Evolutionary conservation across 2,329 filamentous ascomycete species (phyloP).

Genomic region (Scedosporium boydii): DNA sequence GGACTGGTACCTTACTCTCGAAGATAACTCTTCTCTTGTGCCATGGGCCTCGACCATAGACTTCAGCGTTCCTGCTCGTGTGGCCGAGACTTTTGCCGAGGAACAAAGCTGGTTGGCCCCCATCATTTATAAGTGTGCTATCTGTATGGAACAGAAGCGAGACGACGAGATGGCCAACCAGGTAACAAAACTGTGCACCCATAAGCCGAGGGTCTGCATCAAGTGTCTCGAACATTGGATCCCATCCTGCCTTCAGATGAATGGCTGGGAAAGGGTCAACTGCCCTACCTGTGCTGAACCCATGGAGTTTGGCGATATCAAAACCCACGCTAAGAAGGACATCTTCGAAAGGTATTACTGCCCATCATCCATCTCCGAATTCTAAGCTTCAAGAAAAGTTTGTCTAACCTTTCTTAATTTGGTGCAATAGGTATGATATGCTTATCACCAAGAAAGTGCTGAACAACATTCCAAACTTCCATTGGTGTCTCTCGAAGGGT

Average conservation of each 20-base stretch:
- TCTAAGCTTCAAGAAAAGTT: background rate
- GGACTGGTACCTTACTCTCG: background rate
- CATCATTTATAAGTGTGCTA: background rate
- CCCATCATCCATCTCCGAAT: background rate
- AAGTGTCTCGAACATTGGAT: constrained; percentile 1
- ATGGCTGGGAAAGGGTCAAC: constrained; percentile 2
- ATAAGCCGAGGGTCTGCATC: background rate
- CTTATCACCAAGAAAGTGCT: constrained; percentile 22
- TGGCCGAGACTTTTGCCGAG: background rate
- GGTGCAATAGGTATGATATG: constrained; percentile 20
- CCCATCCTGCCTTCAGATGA: background rate
- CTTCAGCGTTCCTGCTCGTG: background rate
- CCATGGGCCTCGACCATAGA: background rate
- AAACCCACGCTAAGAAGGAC: background rate
- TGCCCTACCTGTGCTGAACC: constrained; percentile 1
- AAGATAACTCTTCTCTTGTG: background rate
- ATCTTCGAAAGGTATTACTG: constrained; percentile 3
- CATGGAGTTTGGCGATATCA: background rate
- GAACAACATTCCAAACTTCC: constrained; percentile 19
- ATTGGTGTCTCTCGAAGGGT: constrained; percentile 25
- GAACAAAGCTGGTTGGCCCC: constrained; percentile 1
- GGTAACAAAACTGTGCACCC: background rate
- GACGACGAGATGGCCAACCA: background rate
- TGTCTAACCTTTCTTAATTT: background rate
- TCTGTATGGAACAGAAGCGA: background rate